Evolutionary conservation across 2,329 filamentous ascomycete genomes (phyloP).

Genomic region (Phyllosticta citribraziliensis): DNA sequence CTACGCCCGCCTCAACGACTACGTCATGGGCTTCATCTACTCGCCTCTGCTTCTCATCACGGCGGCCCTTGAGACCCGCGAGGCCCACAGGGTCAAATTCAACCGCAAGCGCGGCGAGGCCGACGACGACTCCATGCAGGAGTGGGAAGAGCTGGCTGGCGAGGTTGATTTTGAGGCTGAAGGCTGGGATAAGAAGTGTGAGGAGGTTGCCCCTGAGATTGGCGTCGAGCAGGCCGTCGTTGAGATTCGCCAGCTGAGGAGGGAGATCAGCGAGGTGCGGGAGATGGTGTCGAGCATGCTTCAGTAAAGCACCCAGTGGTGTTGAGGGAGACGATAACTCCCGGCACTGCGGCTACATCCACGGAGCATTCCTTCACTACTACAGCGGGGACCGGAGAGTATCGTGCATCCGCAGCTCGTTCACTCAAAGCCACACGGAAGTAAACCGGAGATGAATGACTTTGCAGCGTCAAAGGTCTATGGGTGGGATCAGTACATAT

Average conservation of each 20-base stretch:
- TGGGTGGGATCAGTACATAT: background rate
- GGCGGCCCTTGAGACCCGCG: conserved; percentile 46
- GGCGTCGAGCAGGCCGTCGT: conserved; percentile 66
- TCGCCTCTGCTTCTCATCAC: conserved; percentile 72
- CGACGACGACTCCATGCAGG: conserved; percentile 80
- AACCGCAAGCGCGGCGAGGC: conserved; percentile 75
- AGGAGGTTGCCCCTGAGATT: conserved; percentile 68
- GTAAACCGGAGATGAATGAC: background rate
- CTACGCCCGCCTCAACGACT: conserved; percentile 79
- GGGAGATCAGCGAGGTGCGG: conserved; percentile 43
- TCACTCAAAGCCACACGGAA: background rate
- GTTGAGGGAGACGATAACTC: too few relatives aligned
- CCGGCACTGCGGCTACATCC: too few relatives aligned
- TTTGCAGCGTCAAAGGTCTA: background rate
- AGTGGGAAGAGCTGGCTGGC: conserved; percentile 77
- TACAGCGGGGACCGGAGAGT: too few relatives aligned
- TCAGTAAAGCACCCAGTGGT: background rate
- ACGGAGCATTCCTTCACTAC: too few relatives aligned
- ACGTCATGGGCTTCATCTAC: conserved; percentile 80
- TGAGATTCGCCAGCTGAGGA: conserved; percentile 43
- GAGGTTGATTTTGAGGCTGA: conserved; percentile 72
- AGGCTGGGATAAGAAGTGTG: conserved; percentile 75
- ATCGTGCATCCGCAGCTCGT: background rate
- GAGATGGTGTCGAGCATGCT: conserved; percentile 36
- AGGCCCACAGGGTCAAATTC: conserved; percentile 49